Evolutionary conservation across 768 basidiomycete species (phyloP), one percentile per base, ranked within the genome.

Genomic region (Tulasnella sp.): DNA sequence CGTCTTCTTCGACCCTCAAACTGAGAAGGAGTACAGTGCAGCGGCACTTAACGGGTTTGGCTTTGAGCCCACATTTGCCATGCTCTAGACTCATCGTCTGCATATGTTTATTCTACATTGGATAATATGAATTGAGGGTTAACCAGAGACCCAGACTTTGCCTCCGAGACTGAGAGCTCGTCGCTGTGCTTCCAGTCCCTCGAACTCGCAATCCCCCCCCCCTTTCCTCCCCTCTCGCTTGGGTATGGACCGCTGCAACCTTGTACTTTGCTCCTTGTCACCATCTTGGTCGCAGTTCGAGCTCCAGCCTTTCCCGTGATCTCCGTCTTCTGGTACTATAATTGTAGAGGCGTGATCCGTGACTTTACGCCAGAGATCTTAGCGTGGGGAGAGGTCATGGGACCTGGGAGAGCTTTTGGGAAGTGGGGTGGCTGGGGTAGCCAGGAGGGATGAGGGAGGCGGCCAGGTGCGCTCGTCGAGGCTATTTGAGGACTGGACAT

Each of bases 1-100:
- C 70, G 29, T 70, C 2, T 70, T 70, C 32, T 70, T 70, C 29
- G 70, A 70, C 29, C n/a, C 70, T 20, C 70, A 70, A 40, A 70
- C 32, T 23, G 70, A 29, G 18, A 35, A 32, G 29, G 70, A 70
- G 20, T 40, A n/a, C 29, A 70, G n/a, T 6, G n/a, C 70, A 35
- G 29, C 70, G 29, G 70, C 70, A 35, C 18, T 70, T 4, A 23
- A 70, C 35, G 35, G 7, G 70, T 40, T 70, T 70, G 70, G 20
- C 23, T 70, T 70, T 32, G 40, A 70, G 11, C 40, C 70, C 32
- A 35, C 35, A 23, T 35, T 70, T 70, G 40, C 35, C 18, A 70
- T 32, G 29, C 32, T 35, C 70, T 70, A 42, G 40, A 70, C 7
- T 55, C 26, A 26, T 57, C 20, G 16, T 57, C 55, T 3, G 16